Evolutionary conservation across 129 eudicot species (phyloP), one percentile per base, ranked within the genome.

Genomic region (Ambrosia trifida): DNA sequence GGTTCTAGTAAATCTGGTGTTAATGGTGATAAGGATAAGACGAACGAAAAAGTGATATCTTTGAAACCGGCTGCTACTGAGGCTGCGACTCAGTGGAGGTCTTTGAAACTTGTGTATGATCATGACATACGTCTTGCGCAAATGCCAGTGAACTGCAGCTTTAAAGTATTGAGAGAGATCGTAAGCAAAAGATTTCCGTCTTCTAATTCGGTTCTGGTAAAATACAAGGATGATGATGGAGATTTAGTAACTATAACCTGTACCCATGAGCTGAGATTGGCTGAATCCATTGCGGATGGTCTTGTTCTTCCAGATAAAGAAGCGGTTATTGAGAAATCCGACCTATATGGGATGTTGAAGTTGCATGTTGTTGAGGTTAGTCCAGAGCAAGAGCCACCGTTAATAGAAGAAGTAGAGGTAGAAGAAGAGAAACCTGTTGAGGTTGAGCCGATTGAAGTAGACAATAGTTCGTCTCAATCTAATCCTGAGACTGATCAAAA

Each of bases 211-310:
- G 96, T 94, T 35, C 60, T 89, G 73, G 75, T 94, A 20, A 94
- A 94, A 63, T 94, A 85, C 73, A 89, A 85, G 75, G 98, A 94
- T 41, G 79, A 61, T 72, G 98, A 94, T 73, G 95, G 89, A 17
- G 98, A 94, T 84, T 81, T 94, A 75, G 95, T 94, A 80, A 94
- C 98, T 17, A 82, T 89, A 83, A 94, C 98, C 4, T 87, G 89
- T 72, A 85, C 87, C 9, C 70, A 78, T 67, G 98, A 94, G 75
- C 98, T 94, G 12, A 84, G 88, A 64, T 67, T 94, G 66, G 98
- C 98, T 1, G 96, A 94, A 80, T 76, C 85, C 12, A 80, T 54
- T 59, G 96, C 81, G 65, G 96, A 89, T 47, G 81, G 76, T 18
- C 80, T 76, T 19, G 41, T 74, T 41, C 60, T 78, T 70, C 77